Base-by-base conservation (phyloP, 768 basidiomycete species). In the Suillus americanus region DNA sequence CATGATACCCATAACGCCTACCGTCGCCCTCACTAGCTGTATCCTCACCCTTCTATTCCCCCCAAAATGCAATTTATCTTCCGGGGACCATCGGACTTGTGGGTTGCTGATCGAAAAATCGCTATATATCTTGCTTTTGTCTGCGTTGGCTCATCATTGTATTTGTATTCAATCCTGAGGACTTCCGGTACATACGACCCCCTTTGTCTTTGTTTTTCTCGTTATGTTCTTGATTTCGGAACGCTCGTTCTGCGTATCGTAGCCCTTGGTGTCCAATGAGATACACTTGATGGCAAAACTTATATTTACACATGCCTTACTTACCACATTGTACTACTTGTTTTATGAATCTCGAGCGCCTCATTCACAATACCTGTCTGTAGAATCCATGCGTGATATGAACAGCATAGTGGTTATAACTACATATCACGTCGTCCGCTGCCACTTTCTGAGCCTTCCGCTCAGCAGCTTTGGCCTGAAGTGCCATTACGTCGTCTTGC, bases 401-500 rank as follows among this genome's bases (percentile, higher is more conserved):
- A 12, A 38, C 20, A 23, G 45, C 2, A 33, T 18, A 28, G 48
- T 38, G 38, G 18, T 61, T 72, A 75, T 37, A 7, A 76, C 73
- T 33, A n/a, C n/a, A n/a, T n/a, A 75, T 64, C 35, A 74, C 71
- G 7, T 74, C 73, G 33, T 72, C 72, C 6, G 71, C 73, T 1
- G 74, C 74, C 2, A 66, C 68, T 53, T 73, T 71, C 33, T 73
- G 74, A 35, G 79, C 78, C 63, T 69, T 75, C 51, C 85, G 80
- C 63, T 81, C 81, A 0, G 78, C 84, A 30, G 83, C 80, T 64
- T 79, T 83, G 10, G 79, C 73, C 66, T 85, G 79, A 28, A 92
- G 75, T 5, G 76, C 76, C 51, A 85, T 85, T 43, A 92, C 80
- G 65, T 91, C 90, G 25, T 79, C 79, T 63, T 82, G 79, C 37